These are phyloP conservation scores for Tolypocladium guangdongense DNA, from an alignment of 2,329 filamentous ascomycete genomes.

Conservation along the genomic window DNA sequence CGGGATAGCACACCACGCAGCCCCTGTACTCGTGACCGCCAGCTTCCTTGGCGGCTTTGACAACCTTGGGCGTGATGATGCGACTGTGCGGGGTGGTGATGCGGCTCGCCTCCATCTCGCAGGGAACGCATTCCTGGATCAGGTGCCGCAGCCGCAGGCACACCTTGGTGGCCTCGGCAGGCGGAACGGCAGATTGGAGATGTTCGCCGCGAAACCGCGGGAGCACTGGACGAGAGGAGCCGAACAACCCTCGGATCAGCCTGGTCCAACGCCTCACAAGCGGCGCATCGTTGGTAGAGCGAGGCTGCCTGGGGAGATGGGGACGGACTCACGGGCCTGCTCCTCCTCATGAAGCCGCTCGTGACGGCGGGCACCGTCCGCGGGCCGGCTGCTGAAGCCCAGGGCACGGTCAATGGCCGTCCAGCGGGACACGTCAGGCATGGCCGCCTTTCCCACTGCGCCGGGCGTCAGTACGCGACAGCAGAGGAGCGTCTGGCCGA, in stretches of 20 bases:
- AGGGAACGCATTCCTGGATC: constrained; percentile 80
- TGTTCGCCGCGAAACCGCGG: constrained; percentile 48
- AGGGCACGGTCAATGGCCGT: constrained; percentile 19
- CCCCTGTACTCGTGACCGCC: constrained; percentile 62
- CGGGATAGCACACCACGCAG: constrained; percentile 49
- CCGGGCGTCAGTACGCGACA: not conserved
- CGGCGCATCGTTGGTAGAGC: not conserved
- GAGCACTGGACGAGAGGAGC: constrained; percentile 40
- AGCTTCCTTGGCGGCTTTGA: constrained; percentile 71
- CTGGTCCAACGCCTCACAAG: not conserved
- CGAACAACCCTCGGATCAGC: not conserved
- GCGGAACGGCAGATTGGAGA: constrained; percentile 56
- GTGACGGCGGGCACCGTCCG: constrained; percentile 12
- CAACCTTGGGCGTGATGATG: constrained; percentile 70
- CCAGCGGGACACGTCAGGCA: constrained; percentile 15
- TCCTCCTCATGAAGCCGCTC: constrained; percentile 32
- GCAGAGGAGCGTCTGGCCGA: not conserved
- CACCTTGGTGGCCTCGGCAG: constrained; percentile 76
- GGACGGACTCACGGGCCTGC: constrained; percentile 27
- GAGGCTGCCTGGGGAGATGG: not conserved
- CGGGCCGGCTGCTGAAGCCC: constrained; percentile 10
- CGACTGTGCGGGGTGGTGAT: constrained; percentile 75
- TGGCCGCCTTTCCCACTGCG: not conserved
- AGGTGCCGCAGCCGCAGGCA: constrained; percentile 85
- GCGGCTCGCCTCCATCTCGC: constrained; percentile 68